phyloP scores from a whole-genome alignment of 345 rosid genomes.

The Populus ilicifolia region DNA sequence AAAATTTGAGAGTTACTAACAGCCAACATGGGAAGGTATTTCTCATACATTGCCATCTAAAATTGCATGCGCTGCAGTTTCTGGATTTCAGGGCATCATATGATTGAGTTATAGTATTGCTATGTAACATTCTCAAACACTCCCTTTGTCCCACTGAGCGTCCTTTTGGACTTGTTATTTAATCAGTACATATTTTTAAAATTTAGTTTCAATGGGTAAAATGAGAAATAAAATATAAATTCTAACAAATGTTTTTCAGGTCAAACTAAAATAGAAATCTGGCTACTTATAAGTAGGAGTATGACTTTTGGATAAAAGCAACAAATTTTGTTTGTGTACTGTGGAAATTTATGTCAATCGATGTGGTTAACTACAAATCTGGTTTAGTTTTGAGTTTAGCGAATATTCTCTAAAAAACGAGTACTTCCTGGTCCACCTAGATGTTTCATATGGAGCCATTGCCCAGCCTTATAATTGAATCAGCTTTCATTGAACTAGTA shows the following conservation, averaged over 20 bases:
- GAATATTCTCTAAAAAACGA: not conserved
- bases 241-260: not conserved
- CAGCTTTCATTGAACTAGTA: not conserved
- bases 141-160: not conserved
- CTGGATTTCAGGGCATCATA: not conserved
- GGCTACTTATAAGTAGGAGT: not conserved
- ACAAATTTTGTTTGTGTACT: not conserved
- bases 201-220: not conserved
- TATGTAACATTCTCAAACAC: not conserved
- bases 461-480: not conserved
- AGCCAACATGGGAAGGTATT: slow-evolving; percentile 97
- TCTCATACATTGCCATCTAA: not conserved
- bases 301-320: not conserved
- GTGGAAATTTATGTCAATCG: not conserved
- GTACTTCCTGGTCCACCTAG: not conserved
- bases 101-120: not conserved
- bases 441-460: not conserved
- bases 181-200: not conserved
- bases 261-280: not conserved
- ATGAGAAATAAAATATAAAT: not conserved
- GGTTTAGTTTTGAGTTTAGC: not conserved
- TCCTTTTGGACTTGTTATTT: not conserved
- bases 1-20: slow-evolving; percentile 71
- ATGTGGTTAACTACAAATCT: not conserved
- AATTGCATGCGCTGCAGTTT: not conserved